A percentile compares a stretch with the other conserved stretches of the same genome.
Evolutionary conservation across 306 rosid species (phyloP).

Genomic region (Lathyrus tuberosus): DNA sequence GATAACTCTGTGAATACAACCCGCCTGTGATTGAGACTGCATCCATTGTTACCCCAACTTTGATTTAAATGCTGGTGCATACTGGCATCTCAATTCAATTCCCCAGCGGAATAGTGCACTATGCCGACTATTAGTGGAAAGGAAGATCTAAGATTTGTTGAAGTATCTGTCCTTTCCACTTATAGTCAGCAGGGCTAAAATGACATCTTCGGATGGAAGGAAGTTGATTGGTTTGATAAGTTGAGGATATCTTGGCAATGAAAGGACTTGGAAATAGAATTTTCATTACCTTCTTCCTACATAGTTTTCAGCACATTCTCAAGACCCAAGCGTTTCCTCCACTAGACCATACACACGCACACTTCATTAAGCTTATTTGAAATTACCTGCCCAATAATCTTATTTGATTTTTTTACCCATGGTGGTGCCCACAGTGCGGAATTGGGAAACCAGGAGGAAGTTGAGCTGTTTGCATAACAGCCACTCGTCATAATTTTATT

Average conservation of each 20-base stretch:
- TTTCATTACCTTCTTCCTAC: no score
- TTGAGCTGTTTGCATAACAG: background rate
- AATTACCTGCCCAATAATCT: background rate
- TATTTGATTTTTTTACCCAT: constrained; percentile 6
- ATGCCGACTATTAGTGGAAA: background rate
- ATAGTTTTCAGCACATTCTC: no score
- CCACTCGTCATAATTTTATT: constrained; percentile 20
- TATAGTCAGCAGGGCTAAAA: background rate
- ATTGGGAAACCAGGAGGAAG: constrained; percentile 10
- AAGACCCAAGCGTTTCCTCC: no score
- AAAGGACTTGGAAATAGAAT: no score
- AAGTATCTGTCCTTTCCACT: background rate
- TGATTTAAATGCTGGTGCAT: background rate
- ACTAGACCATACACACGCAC: no score
- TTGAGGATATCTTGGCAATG: no score
- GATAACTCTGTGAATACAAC: background rate
- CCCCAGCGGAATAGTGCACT: background rate
- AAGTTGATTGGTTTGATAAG: no score
- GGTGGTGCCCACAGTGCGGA: constrained; percentile 3
- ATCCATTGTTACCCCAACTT: background rate
- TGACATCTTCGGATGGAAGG: background rate
- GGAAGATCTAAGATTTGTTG: constrained; percentile 1
- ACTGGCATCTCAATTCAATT: background rate
- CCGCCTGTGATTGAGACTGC: background rate
- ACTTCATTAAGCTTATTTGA: background rate